These are phyloP conservation scores for Saturnispora besseyi DNA, from an alignment of 805 yeast genomes.

Conservation along the genomic window DNA sequence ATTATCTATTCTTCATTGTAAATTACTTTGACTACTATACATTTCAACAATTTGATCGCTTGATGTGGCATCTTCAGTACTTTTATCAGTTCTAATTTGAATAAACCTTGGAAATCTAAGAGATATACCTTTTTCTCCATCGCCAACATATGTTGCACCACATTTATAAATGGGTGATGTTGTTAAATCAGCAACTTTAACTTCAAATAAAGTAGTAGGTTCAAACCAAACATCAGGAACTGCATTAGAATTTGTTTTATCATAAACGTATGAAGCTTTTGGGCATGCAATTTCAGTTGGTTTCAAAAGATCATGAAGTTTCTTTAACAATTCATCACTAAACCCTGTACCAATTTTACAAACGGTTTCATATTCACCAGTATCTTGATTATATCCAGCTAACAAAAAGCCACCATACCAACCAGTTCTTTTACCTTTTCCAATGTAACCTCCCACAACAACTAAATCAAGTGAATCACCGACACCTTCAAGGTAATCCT, in stretches of 20 bases:
- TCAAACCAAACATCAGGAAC: conserved; percentile 95
- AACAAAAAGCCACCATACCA: conserved; percentile 89
- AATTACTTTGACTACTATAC: conserved; percentile 60
- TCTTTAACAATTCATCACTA: conserved; percentile 69
- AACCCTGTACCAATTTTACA: conserved; percentile 98
- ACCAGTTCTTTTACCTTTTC: conserved; percentile 92
- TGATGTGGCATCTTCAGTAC: conserved; percentile 77
- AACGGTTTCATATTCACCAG: conserved; percentile 89
- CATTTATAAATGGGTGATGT: conserved; percentile 88
- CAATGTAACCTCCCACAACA: conserved; percentile 89
- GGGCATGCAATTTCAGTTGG: conserved; percentile 53
- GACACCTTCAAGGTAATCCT: conserved; percentile 89
- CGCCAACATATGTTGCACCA: conserved; percentile 59
- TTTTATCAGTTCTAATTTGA: conserved; percentile 77
- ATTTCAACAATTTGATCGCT: conserved; percentile 80
- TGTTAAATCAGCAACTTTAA: conserved; percentile 83
- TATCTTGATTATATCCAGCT: conserved; percentile 83
- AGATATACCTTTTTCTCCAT: conserved; percentile 59
- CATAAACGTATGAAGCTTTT: conserved; percentile 60
- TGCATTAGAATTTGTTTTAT: conserved; percentile 50
- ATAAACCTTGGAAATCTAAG: conserved; percentile 84
- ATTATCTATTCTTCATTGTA: conserved; percentile 10
- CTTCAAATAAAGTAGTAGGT: conserved; percentile 78
- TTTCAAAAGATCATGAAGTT: conserved; percentile 49
- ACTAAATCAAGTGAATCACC: conserved; percentile 94